These are phyloP conservation scores for Balamuthia mandrillaris DNA, from an alignment of 208 protist genomes.

Conservation along the genomic window DNA sequence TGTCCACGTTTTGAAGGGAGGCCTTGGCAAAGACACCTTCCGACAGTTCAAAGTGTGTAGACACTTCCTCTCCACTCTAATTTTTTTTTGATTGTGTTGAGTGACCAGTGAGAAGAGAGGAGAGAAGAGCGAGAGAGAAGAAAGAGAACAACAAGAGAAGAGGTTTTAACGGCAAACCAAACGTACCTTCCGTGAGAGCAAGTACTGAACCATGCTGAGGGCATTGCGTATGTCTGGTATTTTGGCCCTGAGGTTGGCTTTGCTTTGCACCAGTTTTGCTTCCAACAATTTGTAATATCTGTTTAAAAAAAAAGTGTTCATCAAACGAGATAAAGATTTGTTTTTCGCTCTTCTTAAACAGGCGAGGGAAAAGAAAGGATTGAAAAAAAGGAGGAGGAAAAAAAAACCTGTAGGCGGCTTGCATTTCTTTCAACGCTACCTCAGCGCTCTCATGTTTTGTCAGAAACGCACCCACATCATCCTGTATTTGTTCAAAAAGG, in stretches of 20 bases:
- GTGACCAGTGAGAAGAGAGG: not conserved
- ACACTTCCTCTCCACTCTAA: slow-evolving; percentile 57
- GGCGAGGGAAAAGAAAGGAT: not conserved
- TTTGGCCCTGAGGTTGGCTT: slow-evolving; percentile 81
- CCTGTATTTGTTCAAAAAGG: not conserved
- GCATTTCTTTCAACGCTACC: slow-evolving; percentile 78
- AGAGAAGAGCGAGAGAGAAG: not conserved
- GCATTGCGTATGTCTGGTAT: slow-evolving; percentile 88
- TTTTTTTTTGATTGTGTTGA: too few relatives aligned
- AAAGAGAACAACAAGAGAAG: not conserved
- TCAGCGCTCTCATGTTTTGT: slow-evolving; percentile 55
- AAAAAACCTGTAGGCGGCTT: slow-evolving; percentile 77
- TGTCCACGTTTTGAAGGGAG: slow-evolving; percentile 58
- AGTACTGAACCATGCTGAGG: slow-evolving; percentile 79
- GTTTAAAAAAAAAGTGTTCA: not conserved
- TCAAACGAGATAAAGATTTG: not conserved
- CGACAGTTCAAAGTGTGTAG: slow-evolving; percentile 81
- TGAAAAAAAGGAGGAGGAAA: not conserved
- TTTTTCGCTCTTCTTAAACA: not conserved
- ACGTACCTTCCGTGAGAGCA: slow-evolving; percentile 69
- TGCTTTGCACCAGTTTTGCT: slow-evolving; percentile 80
- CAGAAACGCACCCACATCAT: slow-evolving; percentile 21
- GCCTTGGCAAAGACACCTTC: slow-evolving; percentile 84
- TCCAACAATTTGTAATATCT: slow-evolving; percentile 87
- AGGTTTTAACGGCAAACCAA: not conserved